phyloP scores from a whole-genome alignment of 169 alveolate genomes.

The Cryptosporidium parvum region DNA sequence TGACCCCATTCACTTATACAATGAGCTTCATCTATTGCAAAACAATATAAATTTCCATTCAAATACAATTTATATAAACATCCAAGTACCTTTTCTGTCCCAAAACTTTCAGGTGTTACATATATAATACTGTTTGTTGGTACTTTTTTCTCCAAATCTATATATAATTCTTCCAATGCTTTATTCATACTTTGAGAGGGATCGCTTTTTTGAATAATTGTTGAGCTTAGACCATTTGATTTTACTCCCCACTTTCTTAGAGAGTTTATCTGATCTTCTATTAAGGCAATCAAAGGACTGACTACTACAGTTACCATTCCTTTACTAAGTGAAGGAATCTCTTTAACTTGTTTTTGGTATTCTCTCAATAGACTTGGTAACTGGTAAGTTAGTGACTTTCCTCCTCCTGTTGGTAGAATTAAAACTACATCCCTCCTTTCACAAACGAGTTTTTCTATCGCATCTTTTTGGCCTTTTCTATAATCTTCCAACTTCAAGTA shows the following conservation, averaged over 20 bases:
- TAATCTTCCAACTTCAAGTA: conserved; percentile 72
- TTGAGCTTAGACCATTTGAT: conserved; percentile 78
- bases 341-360: conserved; percentile 37
- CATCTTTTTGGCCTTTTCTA: conserved; percentile 85
- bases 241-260: conserved; percentile 87
- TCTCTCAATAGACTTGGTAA: conserved; percentile 89
- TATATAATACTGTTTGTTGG: conserved; percentile 79
- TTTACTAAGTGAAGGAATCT: conserved; percentile 41
- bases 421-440: conserved; percentile 89
- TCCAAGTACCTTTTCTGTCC: conserved; percentile 77
- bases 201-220: conserved; percentile 51
- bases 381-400: conserved; percentile 95
- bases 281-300: conserved; percentile 95
- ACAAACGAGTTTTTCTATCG: conserved; percentile 83
- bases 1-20: conserved; percentile 93
- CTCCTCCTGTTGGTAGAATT: conserved; percentile 97
- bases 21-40: conserved; percentile 92
- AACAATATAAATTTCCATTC: conserved; percentile 82
- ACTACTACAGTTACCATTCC: conserved; percentile 94
- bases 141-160: conserved; percentile 29
- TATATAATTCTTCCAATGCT: conserved; percentile 52
- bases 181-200: conserved; percentile 12
- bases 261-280: conserved; percentile 92
- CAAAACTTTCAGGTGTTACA: conserved; percentile 87
- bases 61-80: conserved; percentile 80